Conservation (phyloP, 176 grass and related monocot genomes). For the Triticum aestivum region IWGSC_CS_RefSeq_v2.1 NC_057799.1:108720792-108721291, state of each 20-base stretch:
- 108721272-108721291: slow-evolving; percentile 14
- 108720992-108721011: neutral
- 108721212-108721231: slow-evolving; percentile 31
- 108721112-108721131: slow-evolving; percentile 39
- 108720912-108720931: slow-evolving; percentile 45
- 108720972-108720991: slow-evolving; percentile 33
- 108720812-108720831: slow-evolving; percentile 73
- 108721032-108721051: neutral
- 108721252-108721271: slow-evolving; percentile 6
- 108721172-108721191: neutral
- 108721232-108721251: neutral
- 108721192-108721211: slow-evolving; percentile 14
- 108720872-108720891: slow-evolving; percentile 26
- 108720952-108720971: slow-evolving; percentile 21
- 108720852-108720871: slow-evolving; percentile 34
- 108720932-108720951: neutral
- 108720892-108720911: slow-evolving; percentile 47
- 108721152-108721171: slow-evolving; percentile 33
- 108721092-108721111: slow-evolving; percentile 15
- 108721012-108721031: neutral
- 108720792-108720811: slow-evolving; percentile 77
- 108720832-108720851: slow-evolving; percentile 60
- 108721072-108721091: slow-evolving; percentile 21
- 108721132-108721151: slow-evolving; percentile 23
- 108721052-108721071: neutral